Evolutionary conservation across 2,329 filamentous ascomycete species (phyloP), one percentile per base, ranked within the genome.

Genomic region (Hymenoscyphus repandus): DNA sequence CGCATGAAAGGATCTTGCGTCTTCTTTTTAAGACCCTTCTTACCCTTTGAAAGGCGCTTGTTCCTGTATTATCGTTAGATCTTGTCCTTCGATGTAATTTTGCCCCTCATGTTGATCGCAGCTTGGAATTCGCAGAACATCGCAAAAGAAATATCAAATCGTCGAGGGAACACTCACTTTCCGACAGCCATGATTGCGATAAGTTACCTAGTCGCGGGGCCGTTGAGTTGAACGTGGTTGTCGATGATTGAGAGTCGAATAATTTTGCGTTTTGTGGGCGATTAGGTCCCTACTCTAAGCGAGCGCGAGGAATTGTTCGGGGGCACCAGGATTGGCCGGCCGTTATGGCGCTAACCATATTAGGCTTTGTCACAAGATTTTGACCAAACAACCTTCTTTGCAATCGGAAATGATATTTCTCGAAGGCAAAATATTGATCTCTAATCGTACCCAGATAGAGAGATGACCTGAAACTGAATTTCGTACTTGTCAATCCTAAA

Each of bases 1-100:
- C 92, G 88, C 70, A 91, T 83, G 82, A 97, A 97, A 70, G 93
- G 92, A 76, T 99, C 93, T 68, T 86, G 79, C 70, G 91, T 92
- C 80, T 92, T 92, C 92, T 99, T 97, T 90, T 97, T 97, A 74
- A 97, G 83, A 76, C 93, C 92, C 86, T 99, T 99, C 90, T 97
- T 99, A 80, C 93, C 93, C 85, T 99, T 99, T 65, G 93, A 97
- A 81, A 99, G 85, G 83, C 93, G 90, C 90, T 99, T 99, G 86
- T 99, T 99, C 89, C 86, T 90, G 52, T 61, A 44, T 40, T 61
- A 37, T 50, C 58, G 64, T 67, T 56, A 67, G 64, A 63, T 42
- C 39, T 36, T 46, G 44, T 51, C 51, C 50, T 43, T 47, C 40
- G 15, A 43, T 38, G 32, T 34, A 44, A 47, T 47, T 51, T 53